Percentiles rank a stretch among this genome's conserved stretches.
Conservation (phyloP, 495 filamentous ascomycete species). For the Aspergillus campestris region DNA sequence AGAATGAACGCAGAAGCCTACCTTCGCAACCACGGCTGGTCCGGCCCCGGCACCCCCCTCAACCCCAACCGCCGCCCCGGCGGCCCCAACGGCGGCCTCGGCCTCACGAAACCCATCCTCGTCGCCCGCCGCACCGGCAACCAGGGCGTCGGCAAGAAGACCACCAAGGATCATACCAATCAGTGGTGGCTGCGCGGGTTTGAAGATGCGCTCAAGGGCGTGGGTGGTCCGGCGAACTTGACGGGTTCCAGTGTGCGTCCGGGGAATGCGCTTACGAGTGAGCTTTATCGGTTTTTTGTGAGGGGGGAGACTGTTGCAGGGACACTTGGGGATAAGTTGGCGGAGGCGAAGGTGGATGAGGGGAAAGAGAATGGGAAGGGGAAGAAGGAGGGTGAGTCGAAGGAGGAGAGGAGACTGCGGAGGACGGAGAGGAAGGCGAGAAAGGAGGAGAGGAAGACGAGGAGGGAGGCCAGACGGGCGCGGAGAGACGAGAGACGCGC, state of each 20-base stretch:
- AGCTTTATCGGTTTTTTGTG: conserved; percentile 78
- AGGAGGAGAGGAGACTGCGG: conserved; percentile 1
- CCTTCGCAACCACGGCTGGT: conserved; percentile 71
- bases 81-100: conserved; percentile 49
- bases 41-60: conserved; percentile 64
- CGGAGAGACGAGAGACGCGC: conserved; percentile 27
- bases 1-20: conserved; percentile 61
- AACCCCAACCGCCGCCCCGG: conserved; percentile 56
- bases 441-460: conserved; percentile 16
- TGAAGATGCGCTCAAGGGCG: conserved; percentile 64
- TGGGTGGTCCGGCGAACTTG: conserved; percentile 25
- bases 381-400: conserved; percentile 11
- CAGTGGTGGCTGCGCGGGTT: conserved; percentile 81
- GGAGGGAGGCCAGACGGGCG: conserved; percentile 22
- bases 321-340: conserved; percentile 39
- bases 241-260: neutral
- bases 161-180: conserved; percentile 51
- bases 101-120: conserved; percentile 60
- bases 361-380: conserved; percentile 16
- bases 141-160: conserved; percentile 60
- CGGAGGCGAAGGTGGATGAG: neutral
- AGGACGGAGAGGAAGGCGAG: conserved; percentile 4
- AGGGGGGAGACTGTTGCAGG: conserved; percentile 64
- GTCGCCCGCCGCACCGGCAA: conserved; percentile 60
- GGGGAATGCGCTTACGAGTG: conserved; percentile 38